Evolutionary conservation across 1,139 yeast species (phyloP), one percentile per base, ranked within the genome.

Genomic region (Blastobotrys indianensis): DNA sequence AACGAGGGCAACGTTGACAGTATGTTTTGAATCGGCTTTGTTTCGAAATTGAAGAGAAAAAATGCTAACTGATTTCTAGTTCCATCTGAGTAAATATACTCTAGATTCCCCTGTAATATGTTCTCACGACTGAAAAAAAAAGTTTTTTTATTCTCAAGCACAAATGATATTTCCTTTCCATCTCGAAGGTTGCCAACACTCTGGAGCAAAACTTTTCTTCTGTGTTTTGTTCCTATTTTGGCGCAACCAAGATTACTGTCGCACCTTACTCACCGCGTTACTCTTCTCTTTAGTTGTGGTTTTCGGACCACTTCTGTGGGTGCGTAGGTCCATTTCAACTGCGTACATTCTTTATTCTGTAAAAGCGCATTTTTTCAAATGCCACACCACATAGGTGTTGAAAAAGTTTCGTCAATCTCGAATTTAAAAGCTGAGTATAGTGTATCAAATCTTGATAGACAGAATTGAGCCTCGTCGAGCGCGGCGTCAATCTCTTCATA

Each of bases 1-100:
- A 82, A 90, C 78, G 92, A 85, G 75, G 98, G 98, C 77, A 96
- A 87, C 76, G 82, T 90, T 69, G 97, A 90, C 76, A 66, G 63
- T 66, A 64, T 32, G 35, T 48, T 49, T 39, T 39, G 35, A 39
- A 29, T 28, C 17, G 28, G 15, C 10, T 30, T 20, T 30, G 28
- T 29, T 32, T 33, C 23, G 10, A 31, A 33, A 47, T 20, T 25
- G 36, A 41, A 29, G 25, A 20, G 6, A 32, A 35, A 35, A 12
- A 12, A 9, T 33, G 36, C 36, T 33, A 33, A 33, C 34, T 29
- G 40, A 23, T 33, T 12, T 50, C 35, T 39, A 47, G 50, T 51
- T 36, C 52, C 54, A 36, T 47, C 54, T 16, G 54, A 51, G 58
- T 55, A 55, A 51, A 43, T 38, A 32, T 31, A 31, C 34, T 32